Percentiles rank a stretch among this genome's conserved stretches.
phyloP scores from a whole-genome alignment of 2,329 filamentous ascomycete genomes.

The Pseudopithomyces maydicus region DNA sequence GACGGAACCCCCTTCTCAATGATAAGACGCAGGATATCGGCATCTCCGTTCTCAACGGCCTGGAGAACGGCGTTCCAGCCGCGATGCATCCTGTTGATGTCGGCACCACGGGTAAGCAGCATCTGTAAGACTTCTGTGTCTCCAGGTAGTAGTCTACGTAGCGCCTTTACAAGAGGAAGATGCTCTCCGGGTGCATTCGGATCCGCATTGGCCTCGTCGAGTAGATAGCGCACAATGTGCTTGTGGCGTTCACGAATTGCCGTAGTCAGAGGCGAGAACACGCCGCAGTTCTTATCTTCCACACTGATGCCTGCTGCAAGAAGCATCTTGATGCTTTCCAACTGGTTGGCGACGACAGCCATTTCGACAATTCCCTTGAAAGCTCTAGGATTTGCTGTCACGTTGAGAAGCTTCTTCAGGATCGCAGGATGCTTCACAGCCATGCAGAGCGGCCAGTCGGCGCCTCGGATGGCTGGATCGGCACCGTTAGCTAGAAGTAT shows the following conservation, averaged over 20 bases:
- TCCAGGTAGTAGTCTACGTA: constrained; percentile 63
- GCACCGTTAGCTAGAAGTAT: constrained; percentile 63
- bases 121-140: constrained; percentile 67
- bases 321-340: constrained; percentile 70
- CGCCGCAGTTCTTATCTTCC: constrained; percentile 74
- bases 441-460: constrained; percentile 75
- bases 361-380: constrained; percentile 72
- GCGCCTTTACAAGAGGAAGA: constrained; percentile 71
- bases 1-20: constrained; percentile 41
- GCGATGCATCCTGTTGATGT: constrained; percentile 63
- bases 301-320: constrained; percentile 68
- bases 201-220: constrained; percentile 66
- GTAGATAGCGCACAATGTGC: constrained; percentile 65
- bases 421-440: constrained; percentile 66
- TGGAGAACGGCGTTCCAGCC: constrained; percentile 44
- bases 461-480: constrained; percentile 65
- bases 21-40: constrained; percentile 37
- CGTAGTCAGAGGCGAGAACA: constrained; percentile 72
- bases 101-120: constrained; percentile 66
- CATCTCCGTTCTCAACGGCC: constrained; percentile 43
- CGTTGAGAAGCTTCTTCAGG: constrained; percentile 62
- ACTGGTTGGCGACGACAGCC: constrained; percentile 69
- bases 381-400: constrained; percentile 62
- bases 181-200: constrained; percentile 72
- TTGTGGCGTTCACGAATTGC: constrained; percentile 67